Conservation (phyloP, 139 green algal genomes). For the Closterium sp. region DNA sequence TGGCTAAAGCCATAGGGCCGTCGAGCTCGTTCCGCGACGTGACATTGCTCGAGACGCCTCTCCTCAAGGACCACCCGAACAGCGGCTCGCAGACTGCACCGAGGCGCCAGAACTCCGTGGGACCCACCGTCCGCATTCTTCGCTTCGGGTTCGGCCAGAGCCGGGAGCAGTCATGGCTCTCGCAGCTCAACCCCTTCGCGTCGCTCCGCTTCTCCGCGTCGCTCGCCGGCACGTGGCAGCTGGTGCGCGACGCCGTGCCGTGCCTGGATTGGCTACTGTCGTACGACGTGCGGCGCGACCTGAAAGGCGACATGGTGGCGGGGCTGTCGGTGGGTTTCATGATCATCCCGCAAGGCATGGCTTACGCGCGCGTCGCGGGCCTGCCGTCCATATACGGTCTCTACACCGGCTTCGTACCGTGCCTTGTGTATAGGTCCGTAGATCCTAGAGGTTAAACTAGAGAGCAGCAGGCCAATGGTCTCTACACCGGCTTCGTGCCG, state of each 20-base stretch:
- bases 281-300: slow-evolving; percentile 7
- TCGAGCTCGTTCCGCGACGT: neutral
- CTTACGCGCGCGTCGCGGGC: slow-evolving; percentile 46
- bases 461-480: no score
- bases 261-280: neutral
- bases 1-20: neutral
- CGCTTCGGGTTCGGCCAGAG: neutral
- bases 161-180: neutral
- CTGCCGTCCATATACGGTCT: slow-evolving; percentile 72
- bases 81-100: neutral
- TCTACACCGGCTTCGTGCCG: no score
- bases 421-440: slow-evolving; percentile 65
- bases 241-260: neutral
- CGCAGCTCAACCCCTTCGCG: neutral
- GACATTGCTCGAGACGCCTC: neutral
- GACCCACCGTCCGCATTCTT: neutral
- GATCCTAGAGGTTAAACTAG: no score
- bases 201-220: neutral
- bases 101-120: neutral
- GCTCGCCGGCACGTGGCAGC: neutral
- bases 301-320: slow-evolving; percentile 29
- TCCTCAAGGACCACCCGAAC: neutral
- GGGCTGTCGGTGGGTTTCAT: slow-evolving; percentile 55
- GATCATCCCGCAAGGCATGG: slow-evolving; percentile 53
- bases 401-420: slow-evolving; percentile 81